Conservation (phyloP, 768 basidiomycete species). For the Hysterangium stoloniferum region DNA sequence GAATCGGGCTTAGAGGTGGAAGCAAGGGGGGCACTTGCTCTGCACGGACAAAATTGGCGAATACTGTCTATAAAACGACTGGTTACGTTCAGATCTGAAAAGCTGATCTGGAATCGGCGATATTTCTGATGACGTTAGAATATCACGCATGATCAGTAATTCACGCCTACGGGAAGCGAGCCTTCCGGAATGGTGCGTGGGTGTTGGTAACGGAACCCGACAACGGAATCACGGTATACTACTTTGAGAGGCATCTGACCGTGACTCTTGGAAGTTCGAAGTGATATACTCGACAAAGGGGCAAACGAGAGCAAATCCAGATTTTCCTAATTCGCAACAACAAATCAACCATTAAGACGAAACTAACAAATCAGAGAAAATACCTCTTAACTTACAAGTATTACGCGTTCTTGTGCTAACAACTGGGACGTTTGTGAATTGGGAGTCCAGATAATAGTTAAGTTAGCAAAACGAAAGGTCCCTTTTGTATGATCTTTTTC, state of each 20-base stretch:
- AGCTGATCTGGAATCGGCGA: constrained; percentile 11
- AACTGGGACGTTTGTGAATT: background rate
- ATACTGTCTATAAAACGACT: constrained; percentile 4
- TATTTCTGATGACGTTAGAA: constrained; percentile 1
- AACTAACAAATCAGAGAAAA: too few relatives aligned
- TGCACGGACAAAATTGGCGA: constrained; percentile 5
- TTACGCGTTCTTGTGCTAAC: background rate
- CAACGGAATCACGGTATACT: constrained; percentile 9
- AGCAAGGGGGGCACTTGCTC: too few relatives aligned
- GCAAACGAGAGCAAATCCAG: constrained; percentile 5
- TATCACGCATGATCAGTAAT: background rate
- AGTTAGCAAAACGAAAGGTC: background rate
- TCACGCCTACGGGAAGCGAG: background rate
- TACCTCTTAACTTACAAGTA: too few relatives aligned
- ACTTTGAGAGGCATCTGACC: constrained; percentile 7
- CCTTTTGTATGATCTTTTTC: background rate
- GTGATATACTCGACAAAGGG: background rate
- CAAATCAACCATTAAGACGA: too few relatives aligned
- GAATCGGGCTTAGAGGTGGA: too few relatives aligned
- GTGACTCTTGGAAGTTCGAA: background rate
- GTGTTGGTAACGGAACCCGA: constrained; percentile 8
- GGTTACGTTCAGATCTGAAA: background rate
- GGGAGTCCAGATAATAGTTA: constrained; percentile 2
- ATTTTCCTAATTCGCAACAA: background rate
- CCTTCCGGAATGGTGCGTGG: background rate